Evolutionary conservation across 1,139 yeast species (phyloP).

Genomic region (Nakaseomyces delphensis): DNA sequence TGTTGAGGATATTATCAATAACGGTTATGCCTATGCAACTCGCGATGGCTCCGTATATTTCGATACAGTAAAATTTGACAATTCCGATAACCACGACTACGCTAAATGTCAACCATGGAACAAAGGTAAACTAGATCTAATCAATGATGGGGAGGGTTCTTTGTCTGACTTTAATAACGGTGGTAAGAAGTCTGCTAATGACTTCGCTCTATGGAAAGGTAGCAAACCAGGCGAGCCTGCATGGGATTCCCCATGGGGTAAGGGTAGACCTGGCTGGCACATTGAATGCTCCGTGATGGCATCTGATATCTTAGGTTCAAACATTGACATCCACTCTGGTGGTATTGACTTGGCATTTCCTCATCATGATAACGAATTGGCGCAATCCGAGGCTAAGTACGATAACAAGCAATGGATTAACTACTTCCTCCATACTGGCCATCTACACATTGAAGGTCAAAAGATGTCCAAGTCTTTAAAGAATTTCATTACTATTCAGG

Average conservation of each 20-base stretch:
- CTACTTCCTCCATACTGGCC: constrained; percentile 94
- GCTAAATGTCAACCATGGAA: constrained; percentile 99
- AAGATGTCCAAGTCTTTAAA: constrained; percentile 94
- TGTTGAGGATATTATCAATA: constrained; percentile 62
- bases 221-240: constrained; percentile 96
- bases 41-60: constrained; percentile 90
- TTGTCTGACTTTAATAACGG: constrained; percentile 43
- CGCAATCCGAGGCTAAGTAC: constrained; percentile 91
- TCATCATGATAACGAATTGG: constrained; percentile 97
- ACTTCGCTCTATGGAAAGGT: constrained; percentile 94
- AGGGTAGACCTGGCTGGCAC: constrained; percentile 99
- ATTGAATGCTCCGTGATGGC: constrained; percentile 99
- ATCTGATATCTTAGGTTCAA: constrained; percentile 69
- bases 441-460: constrained; percentile 94
- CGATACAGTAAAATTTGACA: constrained; percentile 76
- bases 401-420: constrained; percentile 93
- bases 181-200: constrained; percentile 66
- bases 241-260: constrained; percentile 95
- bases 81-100: constrained; percentile 61
- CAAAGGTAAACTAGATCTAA: constrained; percentile 75
- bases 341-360: constrained; percentile 98
- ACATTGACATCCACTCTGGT: constrained; percentile 92
- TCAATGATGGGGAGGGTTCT: constrained; percentile 95
- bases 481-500: constrained; percentile 89
- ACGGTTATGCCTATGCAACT: constrained; percentile 80